Percentiles rank a stretch among this genome's conserved stretches.
phyloP scores from a whole-genome alignment of 495 filamentous ascomycete genomes.

The Penicillium paradoxum region DNA sequence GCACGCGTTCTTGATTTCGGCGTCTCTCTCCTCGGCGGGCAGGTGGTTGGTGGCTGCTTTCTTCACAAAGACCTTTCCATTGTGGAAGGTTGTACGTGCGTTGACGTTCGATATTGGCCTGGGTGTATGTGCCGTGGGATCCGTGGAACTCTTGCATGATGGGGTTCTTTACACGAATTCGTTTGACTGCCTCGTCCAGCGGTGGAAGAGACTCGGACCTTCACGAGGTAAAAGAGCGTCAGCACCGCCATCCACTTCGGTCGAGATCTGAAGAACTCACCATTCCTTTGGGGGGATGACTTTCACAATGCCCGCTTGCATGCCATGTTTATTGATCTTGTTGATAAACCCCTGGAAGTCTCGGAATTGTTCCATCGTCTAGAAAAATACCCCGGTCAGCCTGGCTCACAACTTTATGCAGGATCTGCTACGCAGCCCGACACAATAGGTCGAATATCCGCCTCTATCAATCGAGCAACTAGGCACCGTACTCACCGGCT shows the following conservation, averaged over 20 bases:
- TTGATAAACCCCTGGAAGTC: slow-evolving; percentile 85
- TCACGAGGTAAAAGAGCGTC: not conserved
- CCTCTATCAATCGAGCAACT: not conserved
- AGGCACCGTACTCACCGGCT: slow-evolving; percentile 57
- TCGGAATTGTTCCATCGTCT: slow-evolving; percentile 88
- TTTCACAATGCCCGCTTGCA: slow-evolving; percentile 95
- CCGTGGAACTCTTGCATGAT: slow-evolving; percentile 98
- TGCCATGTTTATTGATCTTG: slow-evolving; percentile 88
- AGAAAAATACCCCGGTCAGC: slow-evolving; percentile 12
- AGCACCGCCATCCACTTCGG: slow-evolving; percentile 10
- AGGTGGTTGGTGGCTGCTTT: slow-evolving; percentile 91
- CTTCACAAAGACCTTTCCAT: slow-evolving; percentile 87
- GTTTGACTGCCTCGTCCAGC: slow-evolving; percentile 82
- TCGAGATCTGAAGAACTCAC: slow-evolving; percentile 44
- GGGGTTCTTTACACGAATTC: slow-evolving; percentile 88
- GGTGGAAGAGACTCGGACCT: slow-evolving; percentile 68
- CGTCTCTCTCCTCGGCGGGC: slow-evolving; percentile 89
- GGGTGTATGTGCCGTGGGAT: slow-evolving; percentile 86
- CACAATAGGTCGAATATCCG: not conserved
- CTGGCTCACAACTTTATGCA: not conserved
- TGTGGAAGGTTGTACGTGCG: slow-evolving; percentile 93
- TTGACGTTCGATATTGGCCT: slow-evolving; percentile 93
- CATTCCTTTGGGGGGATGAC: slow-evolving; percentile 93
- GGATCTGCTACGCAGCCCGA: not conserved
- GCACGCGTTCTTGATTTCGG: slow-evolving; percentile 62